These are phyloP conservation scores for Laguncularia racemosa DNA, from an alignment of 345 rosid genomes.

Conservation along the genomic window DNA sequence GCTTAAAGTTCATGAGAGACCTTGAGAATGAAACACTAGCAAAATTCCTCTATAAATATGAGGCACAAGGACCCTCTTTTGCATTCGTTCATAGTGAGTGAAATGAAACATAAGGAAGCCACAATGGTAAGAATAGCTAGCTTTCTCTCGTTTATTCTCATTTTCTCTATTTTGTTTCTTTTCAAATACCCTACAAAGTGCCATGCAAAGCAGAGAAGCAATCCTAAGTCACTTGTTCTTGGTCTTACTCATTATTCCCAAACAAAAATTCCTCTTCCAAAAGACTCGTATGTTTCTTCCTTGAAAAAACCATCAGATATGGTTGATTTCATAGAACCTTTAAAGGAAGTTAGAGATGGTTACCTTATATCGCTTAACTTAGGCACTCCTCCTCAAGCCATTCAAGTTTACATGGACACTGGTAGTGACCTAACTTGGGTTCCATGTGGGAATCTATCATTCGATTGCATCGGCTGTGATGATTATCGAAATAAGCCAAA, in stretches of 20 bases:
- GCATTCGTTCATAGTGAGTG: too few relatives aligned
- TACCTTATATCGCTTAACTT: slow-evolving; percentile 56
- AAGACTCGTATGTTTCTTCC: slow-evolving; percentile 13
- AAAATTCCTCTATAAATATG: too few relatives aligned
- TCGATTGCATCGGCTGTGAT: slow-evolving; percentile 69
- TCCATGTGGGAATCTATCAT: slow-evolving; percentile 72
- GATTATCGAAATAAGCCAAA: slow-evolving; percentile 36
- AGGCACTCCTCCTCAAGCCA: slow-evolving; percentile 69
- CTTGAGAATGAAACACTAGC: too few relatives aligned
- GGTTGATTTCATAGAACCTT: slow-evolving; percentile 37
- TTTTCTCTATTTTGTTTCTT: neutral
- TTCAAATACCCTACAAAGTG: slow-evolving; percentile 7
- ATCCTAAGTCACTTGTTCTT: slow-evolving; percentile 35
- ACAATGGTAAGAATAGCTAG: too few relatives aligned
- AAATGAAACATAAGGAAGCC: too few relatives aligned
- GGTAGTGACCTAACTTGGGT: slow-evolving; percentile 95
- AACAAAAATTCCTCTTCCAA: slow-evolving; percentile 28
- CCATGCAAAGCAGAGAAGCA: slow-evolving; percentile 30
- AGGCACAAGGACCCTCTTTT: too few relatives aligned
- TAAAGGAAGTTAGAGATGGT: slow-evolving; percentile 69
- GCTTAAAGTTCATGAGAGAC: too few relatives aligned
- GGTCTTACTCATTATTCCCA: slow-evolving; percentile 42
- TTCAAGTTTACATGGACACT: slow-evolving; percentile 77
- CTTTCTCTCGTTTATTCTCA: too few relatives aligned
- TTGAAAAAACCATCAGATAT: slow-evolving; percentile 20